A percentile compares a stretch with the other conserved stretches of the same genome.
Conservation (phyloP, 495 filamentous ascomycete species). For the Daldinia grandis region DNA sequence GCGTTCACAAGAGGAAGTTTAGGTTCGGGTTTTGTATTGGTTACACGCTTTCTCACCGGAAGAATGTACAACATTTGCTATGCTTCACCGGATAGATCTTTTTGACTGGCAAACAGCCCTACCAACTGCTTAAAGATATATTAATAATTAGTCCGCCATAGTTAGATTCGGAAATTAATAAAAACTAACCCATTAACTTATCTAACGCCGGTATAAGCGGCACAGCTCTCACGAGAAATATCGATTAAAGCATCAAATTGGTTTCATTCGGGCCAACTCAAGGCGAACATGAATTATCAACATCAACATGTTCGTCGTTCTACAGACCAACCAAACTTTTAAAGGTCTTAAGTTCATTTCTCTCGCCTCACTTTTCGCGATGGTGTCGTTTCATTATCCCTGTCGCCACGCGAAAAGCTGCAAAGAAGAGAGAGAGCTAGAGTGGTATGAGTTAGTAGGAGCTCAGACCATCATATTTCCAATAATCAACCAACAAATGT, state of each 20-base stretch:
- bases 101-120: slow-evolving; percentile 3
- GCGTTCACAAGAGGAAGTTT: slow-evolving; percentile 1
- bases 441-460: slow-evolving; percentile 15
- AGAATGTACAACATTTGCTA: slow-evolving; percentile 12
- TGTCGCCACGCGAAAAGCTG: slow-evolving; percentile 29
- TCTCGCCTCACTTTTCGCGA: slow-evolving; percentile 36
- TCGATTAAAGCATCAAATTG: neutral
- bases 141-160: slow-evolving; percentile 20
- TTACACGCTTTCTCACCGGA: neutral
- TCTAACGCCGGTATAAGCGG: neutral
- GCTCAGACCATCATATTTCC: slow-evolving; percentile 38
- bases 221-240: neutral
- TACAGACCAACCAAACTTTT: neutral
- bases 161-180: slow-evolving; percentile 23
- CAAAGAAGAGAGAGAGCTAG: slow-evolving; percentile 10
- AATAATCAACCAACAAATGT: slow-evolving; percentile 4
- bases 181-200: neutral
- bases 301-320: neutral
- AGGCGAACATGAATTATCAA: slow-evolving; percentile 9
- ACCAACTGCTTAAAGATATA: slow-evolving; percentile 7
- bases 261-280: neutral
- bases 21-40: slow-evolving; percentile 8
- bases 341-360: slow-evolving; percentile 23
- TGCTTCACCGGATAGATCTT: slow-evolving; percentile 16
- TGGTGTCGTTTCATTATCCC: slow-evolving; percentile 42